Evolutionary conservation across 345 rosid genomes (phyloP), one percentile per base, ranked within the genome.

Genomic region (Hirschfeldia incana): DNA sequence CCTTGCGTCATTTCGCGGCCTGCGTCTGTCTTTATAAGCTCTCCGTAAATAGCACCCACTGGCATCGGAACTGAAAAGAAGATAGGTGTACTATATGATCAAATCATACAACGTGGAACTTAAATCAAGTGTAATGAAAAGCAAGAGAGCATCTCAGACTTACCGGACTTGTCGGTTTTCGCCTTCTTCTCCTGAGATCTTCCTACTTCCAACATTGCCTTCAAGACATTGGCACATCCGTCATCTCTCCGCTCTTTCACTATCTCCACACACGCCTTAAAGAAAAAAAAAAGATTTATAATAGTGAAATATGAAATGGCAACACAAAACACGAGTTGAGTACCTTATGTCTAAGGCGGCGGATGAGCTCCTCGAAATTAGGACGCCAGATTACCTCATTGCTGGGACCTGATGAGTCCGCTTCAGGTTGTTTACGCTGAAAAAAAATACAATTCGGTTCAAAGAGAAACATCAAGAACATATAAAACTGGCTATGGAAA

Each of bases 321-420:
- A 15, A 15, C 53, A 46, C n/a, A 6, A 28, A 69, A 17, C 60
- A 37, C 26, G 17, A 73, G 15, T 11, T 15, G 30, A 34, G 12
- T 42, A 93, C 98, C 97, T 93, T 89, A 79, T 93, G 94, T 85
- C 96, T 87, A 79, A 90, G 89, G 27, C 74, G 80, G 59, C 84
- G 91, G 46, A 87, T 70, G 79, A 93, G 88, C 83, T 87, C 97
- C 87, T 91, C 97, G 58, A 85, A 88, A 82, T 90, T 95, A 78
- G 89, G 93, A 81, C 94, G 94, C 95, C 97, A 95, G 62, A 89
- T 83, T 76, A 88, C 85, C 66, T 60, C 65, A 29, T 85, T 86
- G 68, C 83, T 85, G 12, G 60, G 34, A 49, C 58, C 69, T 58
- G 78, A 84, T 42, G 84, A 73, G 66, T 85, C 92, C 61, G 82